phyloP scores from a whole-genome alignment of 148 eudicot species.

The Pouteria glomerata region DNA sequence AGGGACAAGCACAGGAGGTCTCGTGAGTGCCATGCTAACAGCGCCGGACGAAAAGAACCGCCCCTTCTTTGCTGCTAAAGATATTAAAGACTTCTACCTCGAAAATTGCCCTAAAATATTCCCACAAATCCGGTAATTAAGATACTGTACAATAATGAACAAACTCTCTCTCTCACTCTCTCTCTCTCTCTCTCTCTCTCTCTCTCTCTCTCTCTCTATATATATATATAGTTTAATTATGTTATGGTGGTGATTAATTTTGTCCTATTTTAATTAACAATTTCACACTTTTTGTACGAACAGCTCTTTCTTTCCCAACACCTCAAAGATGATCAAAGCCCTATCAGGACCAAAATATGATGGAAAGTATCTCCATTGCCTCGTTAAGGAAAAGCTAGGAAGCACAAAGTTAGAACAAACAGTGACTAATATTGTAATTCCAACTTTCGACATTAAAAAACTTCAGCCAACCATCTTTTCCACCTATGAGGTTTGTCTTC shows the following conservation, averaged over 20 bases:
- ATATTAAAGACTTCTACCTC: constrained; percentile 20
- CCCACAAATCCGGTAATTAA: constrained; percentile 14
- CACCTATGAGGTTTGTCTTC: constrained; percentile 16
- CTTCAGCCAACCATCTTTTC: constrained; percentile 29
- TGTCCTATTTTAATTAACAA: no score
- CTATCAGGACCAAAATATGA: constrained; percentile 24
- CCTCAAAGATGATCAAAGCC: neutral
- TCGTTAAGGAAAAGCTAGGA: constrained; percentile 15
- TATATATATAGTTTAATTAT: no score
- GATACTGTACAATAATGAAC: no score
- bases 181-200: no score
- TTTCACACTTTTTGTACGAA: no score
- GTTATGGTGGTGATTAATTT: no score
- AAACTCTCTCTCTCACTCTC: no score
- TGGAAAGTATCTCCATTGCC: constrained; percentile 17
- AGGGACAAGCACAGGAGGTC: constrained; percentile 32
- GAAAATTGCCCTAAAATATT: constrained; percentile 21
- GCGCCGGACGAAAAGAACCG: constrained; percentile 22
- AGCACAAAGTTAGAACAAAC: constrained; percentile 9
- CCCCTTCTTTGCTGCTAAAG: constrained; percentile 28
- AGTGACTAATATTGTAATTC: constrained; percentile 24
- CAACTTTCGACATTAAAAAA: constrained; percentile 24
- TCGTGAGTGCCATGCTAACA: constrained; percentile 28
- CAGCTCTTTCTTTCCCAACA: neutral
- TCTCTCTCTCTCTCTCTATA: no score